Percentiles rank a stretch among this genome's conserved stretches.
Evolutionary conservation across 495 filamentous ascomycete genomes (phyloP).

Genomic region (Rhypophila decipiens): DNA sequence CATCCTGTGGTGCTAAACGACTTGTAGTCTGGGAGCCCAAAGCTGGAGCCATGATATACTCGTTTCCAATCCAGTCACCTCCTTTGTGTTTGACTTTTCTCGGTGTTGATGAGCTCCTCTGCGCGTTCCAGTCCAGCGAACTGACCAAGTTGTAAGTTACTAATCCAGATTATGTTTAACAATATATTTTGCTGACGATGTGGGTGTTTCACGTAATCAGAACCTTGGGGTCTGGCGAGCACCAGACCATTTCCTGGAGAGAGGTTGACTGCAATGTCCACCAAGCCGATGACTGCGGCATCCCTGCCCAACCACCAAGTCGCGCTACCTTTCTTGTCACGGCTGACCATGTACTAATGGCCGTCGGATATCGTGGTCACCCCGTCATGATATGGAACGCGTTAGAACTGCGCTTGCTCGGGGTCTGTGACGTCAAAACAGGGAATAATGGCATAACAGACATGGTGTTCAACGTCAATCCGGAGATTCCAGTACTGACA

Average conservation of each 20-base stretch:
- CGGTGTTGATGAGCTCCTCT: constrained; percentile 9
- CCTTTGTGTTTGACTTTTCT: constrained; percentile 7
- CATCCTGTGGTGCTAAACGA: constrained; percentile 14
- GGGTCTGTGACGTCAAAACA: not conserved
- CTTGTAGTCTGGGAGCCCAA: constrained; percentile 17
- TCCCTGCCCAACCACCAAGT: constrained; percentile 10
- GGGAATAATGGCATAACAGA: constrained; percentile 11
- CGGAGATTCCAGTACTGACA: constrained; percentile 12
- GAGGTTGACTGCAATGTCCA: not conserved
- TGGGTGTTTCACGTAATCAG: no score
- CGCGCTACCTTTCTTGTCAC: constrained; percentile 8
- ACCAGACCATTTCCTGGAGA: constrained; percentile 8
- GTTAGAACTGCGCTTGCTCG: constrained; percentile 7
- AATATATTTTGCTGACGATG: no score
- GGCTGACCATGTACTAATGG: constrained; percentile 11
- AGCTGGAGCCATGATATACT: constrained; percentile 6
- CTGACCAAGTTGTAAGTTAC: constrained; percentile 14
- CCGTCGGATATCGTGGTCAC: constrained; percentile 17
- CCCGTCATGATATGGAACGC: constrained; percentile 18
- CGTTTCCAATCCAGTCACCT: constrained; percentile 5
- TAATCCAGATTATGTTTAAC: no score
- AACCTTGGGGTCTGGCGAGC: no score
- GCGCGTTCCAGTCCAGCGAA: constrained; percentile 11
- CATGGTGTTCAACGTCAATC: constrained; percentile 22
- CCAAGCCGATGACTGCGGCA: not conserved